These are phyloP conservation scores for Trapa bicornis DNA, from an alignment of 345 rosid species.

Conservation along the genomic window DNA sequence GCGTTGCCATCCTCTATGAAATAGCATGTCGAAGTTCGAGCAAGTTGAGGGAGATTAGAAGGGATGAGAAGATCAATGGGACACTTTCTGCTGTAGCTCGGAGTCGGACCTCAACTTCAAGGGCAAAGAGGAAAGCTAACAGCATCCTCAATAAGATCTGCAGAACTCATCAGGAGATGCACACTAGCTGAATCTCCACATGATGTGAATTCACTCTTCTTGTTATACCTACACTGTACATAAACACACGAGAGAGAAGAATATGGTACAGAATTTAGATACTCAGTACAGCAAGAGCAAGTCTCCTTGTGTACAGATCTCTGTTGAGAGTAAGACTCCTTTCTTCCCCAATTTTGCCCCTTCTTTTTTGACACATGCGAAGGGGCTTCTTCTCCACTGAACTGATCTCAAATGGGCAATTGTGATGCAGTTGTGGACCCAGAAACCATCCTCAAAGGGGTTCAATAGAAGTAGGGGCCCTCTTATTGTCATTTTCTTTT, in stretches of 20 bases:
- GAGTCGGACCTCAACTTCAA: constrained; percentile 29
- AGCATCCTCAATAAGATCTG: constrained; percentile 24
- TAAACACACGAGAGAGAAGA: not conserved
- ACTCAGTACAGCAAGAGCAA: not conserved
- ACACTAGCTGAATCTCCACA: not conserved
- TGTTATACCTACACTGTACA: not conserved
- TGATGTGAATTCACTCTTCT: not conserved
- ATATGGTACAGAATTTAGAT: not conserved
- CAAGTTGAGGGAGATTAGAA: constrained; percentile 15
- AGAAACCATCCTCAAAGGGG: not conserved
- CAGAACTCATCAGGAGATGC: not conserved
- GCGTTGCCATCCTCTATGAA: constrained; percentile 26
- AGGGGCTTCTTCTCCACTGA: not conserved
- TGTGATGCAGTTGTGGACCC: not conserved
- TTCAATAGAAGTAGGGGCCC: not conserved
- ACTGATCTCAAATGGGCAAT: not conserved
- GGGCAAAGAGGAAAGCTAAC: constrained; percentile 47
- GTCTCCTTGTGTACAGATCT: not conserved
- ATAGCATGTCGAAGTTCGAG: constrained; percentile 23
- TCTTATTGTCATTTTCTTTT: not conserved
- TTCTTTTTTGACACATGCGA: not conserved
- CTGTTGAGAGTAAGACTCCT: not conserved
- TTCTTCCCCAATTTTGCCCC: not conserved
- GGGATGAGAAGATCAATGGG: constrained; percentile 24
- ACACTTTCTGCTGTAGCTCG: constrained; percentile 28